Conservation (phyloP, 441 rosid genomes). For the Gossypium trilobum region DNA sequence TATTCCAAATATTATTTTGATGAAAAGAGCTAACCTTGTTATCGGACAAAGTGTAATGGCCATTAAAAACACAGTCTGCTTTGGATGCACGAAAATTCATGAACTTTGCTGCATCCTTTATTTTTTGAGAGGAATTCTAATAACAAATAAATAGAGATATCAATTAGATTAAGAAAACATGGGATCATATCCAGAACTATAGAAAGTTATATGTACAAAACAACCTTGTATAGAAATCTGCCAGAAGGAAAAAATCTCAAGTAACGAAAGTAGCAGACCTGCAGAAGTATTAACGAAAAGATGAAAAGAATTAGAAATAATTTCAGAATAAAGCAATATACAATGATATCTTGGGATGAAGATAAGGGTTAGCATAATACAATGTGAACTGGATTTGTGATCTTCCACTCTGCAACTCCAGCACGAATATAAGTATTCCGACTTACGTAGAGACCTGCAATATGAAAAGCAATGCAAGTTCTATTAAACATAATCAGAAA, state of each 20-base stretch:
- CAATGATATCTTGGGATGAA: not conserved
- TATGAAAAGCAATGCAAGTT: slow-evolving; percentile 16
- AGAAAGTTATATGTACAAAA: slow-evolving; percentile 6
- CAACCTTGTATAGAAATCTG: slow-evolving; percentile 82
- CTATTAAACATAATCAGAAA: slow-evolving; percentile 2
- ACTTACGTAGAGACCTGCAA: slow-evolving; percentile 82
- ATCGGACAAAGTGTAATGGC: slow-evolving; percentile 62
- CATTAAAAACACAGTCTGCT: slow-evolving; percentile 55
- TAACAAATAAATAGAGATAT: slow-evolving; percentile 9
- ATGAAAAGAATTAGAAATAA: not conserved
- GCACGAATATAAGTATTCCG: slow-evolving; percentile 82
- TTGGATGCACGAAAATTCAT: slow-evolving; percentile 68
- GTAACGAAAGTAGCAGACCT: slow-evolving; percentile 91
- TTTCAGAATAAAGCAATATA: not conserved
- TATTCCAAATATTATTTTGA: not conserved
- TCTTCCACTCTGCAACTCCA: slow-evolving; percentile 83
- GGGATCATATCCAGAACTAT: not conserved
- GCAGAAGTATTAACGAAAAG: slow-evolving; percentile 15
- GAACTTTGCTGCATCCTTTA: slow-evolving; percentile 70
- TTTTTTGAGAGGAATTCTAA: slow-evolving; percentile 73
- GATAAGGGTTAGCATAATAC: slow-evolving; percentile 35
- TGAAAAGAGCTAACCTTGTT: slow-evolving; percentile 47
- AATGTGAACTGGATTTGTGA: slow-evolving; percentile 83
- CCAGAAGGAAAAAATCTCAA: slow-evolving; percentile 81
- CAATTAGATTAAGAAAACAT: slow-evolving; percentile 8